These are phyloP conservation scores for Knufia fluminis DNA, from an alignment of 2,329 filamentous ascomycete genomes.

Conservation along the genomic window DNA sequence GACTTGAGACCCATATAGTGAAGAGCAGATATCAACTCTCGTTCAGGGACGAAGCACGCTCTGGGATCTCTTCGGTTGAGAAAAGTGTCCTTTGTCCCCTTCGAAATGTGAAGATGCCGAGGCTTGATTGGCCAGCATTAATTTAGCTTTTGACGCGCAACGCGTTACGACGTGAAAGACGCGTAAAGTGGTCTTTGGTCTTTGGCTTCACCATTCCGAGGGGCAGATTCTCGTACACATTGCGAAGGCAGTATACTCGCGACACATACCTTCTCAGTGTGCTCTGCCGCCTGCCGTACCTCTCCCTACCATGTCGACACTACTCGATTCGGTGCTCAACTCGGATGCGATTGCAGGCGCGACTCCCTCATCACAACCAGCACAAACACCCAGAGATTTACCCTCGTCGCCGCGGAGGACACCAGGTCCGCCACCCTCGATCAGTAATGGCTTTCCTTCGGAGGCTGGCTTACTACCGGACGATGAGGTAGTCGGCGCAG, in stretches of 20 bases:
- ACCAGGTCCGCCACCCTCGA: conserved; percentile 40
- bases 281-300: conserved; percentile 13
- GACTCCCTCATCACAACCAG: conserved; percentile 26
- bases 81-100: no score
- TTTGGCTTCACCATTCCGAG: background rate
- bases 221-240: no score
- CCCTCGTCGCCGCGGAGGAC: conserved; percentile 42
- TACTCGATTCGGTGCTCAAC: conserved; percentile 41
- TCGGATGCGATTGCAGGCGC: conserved; percentile 35
- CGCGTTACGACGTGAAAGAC: background rate
- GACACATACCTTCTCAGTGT: conserved; percentile 10
- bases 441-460: conserved; percentile 44
- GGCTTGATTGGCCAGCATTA: no score
- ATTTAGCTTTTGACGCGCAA: no score
- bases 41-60: no score
- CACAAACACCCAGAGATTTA: conserved; percentile 25
- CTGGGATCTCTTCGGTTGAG: no score
- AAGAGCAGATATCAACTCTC: no score
- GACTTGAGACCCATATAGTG: no score
- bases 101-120: no score
- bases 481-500: conserved; percentile 50
- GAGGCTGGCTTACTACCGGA: conserved; percentile 53
- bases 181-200: conserved; percentile 7
- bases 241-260: no score
- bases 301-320: conserved; percentile 41